phyloP scores from a whole-genome alignment of 2,329 filamentous ascomycete genomes.

The Aureobasidium uvarum region DNA sequence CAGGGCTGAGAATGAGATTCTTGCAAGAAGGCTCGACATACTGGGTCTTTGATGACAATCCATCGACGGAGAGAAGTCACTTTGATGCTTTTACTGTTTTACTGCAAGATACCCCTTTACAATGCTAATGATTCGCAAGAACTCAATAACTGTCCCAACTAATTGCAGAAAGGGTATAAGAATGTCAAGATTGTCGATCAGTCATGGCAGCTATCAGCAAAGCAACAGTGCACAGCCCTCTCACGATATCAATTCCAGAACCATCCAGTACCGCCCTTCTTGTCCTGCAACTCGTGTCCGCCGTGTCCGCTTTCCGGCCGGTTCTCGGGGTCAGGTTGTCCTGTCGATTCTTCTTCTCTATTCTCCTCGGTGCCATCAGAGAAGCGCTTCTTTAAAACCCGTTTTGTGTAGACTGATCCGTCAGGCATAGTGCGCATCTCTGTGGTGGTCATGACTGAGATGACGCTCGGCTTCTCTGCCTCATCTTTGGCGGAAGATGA shows the following conservation, averaged over 20 bases:
- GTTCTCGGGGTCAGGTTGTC: slow-evolving; percentile 23
- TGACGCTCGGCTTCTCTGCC: slow-evolving; percentile 36
- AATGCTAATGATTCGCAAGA: neutral
- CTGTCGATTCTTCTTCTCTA: slow-evolving; percentile 54
- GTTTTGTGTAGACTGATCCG: slow-evolving; percentile 58
- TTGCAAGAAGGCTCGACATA: slow-evolving; percentile 2
- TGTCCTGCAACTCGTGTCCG: neutral
- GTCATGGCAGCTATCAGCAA: slow-evolving; percentile 1
- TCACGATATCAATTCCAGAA: slow-evolving; percentile 9
- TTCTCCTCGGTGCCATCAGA: slow-evolving; percentile 60
- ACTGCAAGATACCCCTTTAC: neutral
- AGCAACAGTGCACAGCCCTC: neutral
- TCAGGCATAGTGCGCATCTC: slow-evolving; percentile 56
- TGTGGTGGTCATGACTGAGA: slow-evolving; percentile 59
- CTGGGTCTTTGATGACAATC: neutral
- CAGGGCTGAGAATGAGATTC: neutral
- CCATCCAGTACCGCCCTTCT: slow-evolving; percentile 23
- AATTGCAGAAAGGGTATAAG: neutral
- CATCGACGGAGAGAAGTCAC: neutral
- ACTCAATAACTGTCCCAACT: neutral
- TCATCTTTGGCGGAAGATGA: neutral
- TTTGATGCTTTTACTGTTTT: neutral
- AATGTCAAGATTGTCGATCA: neutral
- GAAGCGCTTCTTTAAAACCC: slow-evolving; percentile 58
- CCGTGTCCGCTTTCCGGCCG: neutral